Base-by-base conservation (phyloP, 2,329 filamentous ascomycete species). In the Thielaviopsis musarum region DNA sequence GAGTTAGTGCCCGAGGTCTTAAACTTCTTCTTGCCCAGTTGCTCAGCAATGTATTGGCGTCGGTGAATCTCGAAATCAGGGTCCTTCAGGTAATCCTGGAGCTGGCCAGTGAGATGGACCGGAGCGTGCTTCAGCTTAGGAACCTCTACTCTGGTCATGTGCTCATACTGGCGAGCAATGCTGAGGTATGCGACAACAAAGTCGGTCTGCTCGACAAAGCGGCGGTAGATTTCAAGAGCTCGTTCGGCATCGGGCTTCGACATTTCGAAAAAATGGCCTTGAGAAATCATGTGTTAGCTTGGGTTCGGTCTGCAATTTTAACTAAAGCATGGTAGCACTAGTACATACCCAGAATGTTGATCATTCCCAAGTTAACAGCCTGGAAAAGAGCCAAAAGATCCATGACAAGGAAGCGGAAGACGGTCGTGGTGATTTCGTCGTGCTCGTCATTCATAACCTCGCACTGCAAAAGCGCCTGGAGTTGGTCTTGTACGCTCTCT, bases 211-310 rank as follows among this genome's bases (percentile, higher is more conserved):
- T 82, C 86, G 17, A 89, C 89, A 67, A 98, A 98, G 17, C 79
- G 86, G 68, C 91, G 88, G 73, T 98, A 98, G 63, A 98, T 91
- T 62, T 83, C 80, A 73, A 98, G 82, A 60, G 93, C 90, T 63
- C 91, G 82, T 70, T 96, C 89, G 61, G 93, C 94, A 71, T 98
- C 93, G 26, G 88, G 79, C 67, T 88, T 88, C 56, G 93, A 96
- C 86, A 98, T 91, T 73, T 98, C 93, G 67, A 98, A 98, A 71
- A 97, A 98, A 71, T 94, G 88, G 66, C 93, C 90, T 94, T 5
- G 22, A 2, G 63, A 61, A 62, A 63, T 61, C 3, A 51, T 13
- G 51, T 9, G 51, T 56, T 58, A 52, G 21, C 19, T 52, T 26
- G 26, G 17, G 26, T 28, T 38, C 21, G 1, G 38, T 28, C 30